Base-by-base conservation (phyloP, 164 flowering plant genomes). In the Berberis vulgaris region DNA sequence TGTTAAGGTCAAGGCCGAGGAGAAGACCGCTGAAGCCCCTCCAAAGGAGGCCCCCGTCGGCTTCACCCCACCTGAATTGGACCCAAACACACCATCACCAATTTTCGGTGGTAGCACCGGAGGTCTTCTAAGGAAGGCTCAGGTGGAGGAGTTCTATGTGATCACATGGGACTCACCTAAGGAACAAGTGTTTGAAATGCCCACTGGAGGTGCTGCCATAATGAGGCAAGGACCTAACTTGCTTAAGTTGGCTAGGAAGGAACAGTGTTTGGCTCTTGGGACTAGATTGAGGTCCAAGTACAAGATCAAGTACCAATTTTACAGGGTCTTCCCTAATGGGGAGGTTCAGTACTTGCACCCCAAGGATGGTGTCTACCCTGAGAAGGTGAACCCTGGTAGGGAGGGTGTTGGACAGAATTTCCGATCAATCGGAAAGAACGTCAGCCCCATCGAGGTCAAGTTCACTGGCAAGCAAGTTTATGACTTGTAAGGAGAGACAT, bases 301-400 rank as follows among this genome's bases (percentile, higher is more conserved):
- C 89, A 91, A 94, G 89, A 94, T 94, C 64, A 87, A 87, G 67
- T 94, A 94, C 79, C 98, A 94, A 66, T 94, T 94, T 69, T 94
- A 94, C 77, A 79, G 98, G 84, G 98, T 91, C 6, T 91, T 94
- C 75, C 98, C 97, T 7, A 94, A 86, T 68, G 98, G 98, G 2
- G 97, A 94, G 75, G 98, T 94, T 26, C 98, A 94, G 46, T 94
- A 91, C 61, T 75, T 94, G 68, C 98, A 94, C 78, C 98, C 98
- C 0, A 94, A 94, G 66, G 98, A 94, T 72, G 98, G 98, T 2
- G 97, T 94, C n/a, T 94, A 94, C 80, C 98, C 96, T 0, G 98
- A 94, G 83, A 94, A 94, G 85, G 98, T 88, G 64, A 94, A 94
- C 79, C 78, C 89, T 0, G 98, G 98, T 0, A 83, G 98, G 26